phyloP scores from a whole-genome alignment of 352 stramenopile species.

The Phytopythium chamaehyphon region DNA sequence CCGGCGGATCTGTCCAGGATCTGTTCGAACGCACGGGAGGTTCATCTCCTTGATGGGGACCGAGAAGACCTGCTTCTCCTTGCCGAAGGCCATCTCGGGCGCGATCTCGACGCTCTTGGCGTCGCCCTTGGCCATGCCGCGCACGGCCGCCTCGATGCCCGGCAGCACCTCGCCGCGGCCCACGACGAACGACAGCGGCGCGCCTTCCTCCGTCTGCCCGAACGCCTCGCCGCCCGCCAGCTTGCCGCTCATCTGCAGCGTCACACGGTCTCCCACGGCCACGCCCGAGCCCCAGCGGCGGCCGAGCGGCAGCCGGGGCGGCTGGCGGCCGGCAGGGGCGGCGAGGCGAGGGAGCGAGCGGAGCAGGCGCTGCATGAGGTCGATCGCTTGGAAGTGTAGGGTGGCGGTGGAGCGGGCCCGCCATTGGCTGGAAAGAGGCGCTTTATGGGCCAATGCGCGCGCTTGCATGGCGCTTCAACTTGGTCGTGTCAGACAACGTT shows the following conservation, averaged over 20 bases:
- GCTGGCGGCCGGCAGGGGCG: no score
- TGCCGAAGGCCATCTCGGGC: slow-evolving; percentile 63
- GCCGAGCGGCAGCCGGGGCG: no score
- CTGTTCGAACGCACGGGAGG: slow-evolving; percentile 42
- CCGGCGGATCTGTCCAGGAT: no score
- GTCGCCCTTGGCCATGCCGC: slow-evolving; percentile 62
- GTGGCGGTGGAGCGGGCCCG: no score
- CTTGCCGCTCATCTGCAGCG: slow-evolving; percentile 58
- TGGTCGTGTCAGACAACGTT: no score
- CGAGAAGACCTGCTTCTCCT: slow-evolving; percentile 52
- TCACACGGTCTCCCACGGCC: slow-evolving; percentile 63
- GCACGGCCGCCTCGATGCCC: slow-evolving; percentile 65
- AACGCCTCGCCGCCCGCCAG: slow-evolving; percentile 58
- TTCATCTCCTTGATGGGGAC: slow-evolving; percentile 74
- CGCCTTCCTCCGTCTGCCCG: slow-evolving; percentile 39
- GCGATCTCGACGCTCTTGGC: slow-evolving; percentile 60
- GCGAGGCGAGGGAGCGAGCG: no score
- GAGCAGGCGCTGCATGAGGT: no score
- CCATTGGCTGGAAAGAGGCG: no score
- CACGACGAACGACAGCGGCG: slow-evolving; percentile 66
- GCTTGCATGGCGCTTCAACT: no score
- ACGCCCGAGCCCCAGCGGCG: no score
- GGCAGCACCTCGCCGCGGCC: slow-evolving; percentile 63
- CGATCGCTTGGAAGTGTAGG: no score
- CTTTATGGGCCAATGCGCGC: no score